Percentiles rank a stretch among this genome's conserved stretches.
Conservation (phyloP, 1,284 basidiomycete species). For the Schizophyllum amplum region DNA sequence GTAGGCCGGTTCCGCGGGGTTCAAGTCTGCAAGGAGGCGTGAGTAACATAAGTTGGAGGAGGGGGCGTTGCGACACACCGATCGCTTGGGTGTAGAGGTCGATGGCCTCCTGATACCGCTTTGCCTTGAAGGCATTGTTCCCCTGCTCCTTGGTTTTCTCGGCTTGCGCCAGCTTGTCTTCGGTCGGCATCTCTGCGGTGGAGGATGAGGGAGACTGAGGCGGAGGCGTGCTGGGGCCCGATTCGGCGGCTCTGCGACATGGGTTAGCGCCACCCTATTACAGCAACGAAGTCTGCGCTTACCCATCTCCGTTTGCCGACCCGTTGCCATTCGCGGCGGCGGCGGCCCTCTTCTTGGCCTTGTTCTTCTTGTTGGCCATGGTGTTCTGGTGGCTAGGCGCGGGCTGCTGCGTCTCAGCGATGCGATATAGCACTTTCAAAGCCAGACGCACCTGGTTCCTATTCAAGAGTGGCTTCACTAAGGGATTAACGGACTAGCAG, state of each 20-base stretch:
- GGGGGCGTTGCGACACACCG: conserved; percentile 27
- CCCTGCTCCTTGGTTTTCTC: conserved; percentile 67
- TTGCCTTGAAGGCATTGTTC: conserved; percentile 67
- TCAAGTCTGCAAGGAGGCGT: conserved; percentile 38
- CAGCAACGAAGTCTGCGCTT: conserved; percentile 1
- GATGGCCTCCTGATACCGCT: conserved; percentile 62
- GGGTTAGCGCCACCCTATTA: not conserved
- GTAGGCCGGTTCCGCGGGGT: conserved; percentile 65
- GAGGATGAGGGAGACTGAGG: conserved; percentile 14
- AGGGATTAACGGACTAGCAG: too few relatives aligned
- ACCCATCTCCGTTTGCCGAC: conserved; percentile 17
- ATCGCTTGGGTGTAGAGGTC: conserved; percentile 77
- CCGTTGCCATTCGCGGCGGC: conserved; percentile 1
- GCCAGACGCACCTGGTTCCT: not conserved
- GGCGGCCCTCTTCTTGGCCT: conserved; percentile 20
- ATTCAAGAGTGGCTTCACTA: too few relatives aligned
- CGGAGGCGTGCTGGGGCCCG: conserved; percentile 8
- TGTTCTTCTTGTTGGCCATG: conserved; percentile 33
- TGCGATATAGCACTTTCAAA: not conserved
- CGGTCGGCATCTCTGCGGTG: conserved; percentile 13
- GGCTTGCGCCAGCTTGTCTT: conserved; percentile 28
- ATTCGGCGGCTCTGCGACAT: conserved; percentile 6
- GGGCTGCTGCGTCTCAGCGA: not conserved
- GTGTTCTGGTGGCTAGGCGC: not conserved
- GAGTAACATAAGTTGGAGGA: conserved; percentile 4